Conservation (phyloP, 805 yeast genomes). For the Yamadazyma paraphyllophila region DNA sequence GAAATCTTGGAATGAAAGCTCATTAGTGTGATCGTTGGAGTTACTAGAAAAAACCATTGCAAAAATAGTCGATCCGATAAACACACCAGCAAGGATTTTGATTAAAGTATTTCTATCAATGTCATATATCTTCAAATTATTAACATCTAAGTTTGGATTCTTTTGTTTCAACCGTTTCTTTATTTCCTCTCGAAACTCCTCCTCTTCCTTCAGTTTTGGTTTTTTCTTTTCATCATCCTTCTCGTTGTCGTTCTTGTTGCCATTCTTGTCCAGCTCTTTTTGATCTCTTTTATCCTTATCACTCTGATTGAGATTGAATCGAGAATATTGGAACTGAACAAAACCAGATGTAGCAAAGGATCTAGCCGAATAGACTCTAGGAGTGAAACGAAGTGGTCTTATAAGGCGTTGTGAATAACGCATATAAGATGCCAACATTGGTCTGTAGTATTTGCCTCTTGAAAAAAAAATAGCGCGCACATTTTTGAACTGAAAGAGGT, state of each 20-base stretch:
- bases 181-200: constrained; percentile 33
- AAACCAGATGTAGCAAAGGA: neutral
- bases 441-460: neutral
- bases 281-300: constrained; percentile 4
- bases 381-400: neutral
- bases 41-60: constrained; percentile 11
- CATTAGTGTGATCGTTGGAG: constrained; percentile 20
- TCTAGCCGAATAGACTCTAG: neutral
- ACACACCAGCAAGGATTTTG: constrained; percentile 19
- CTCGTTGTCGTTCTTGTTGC: constrained; percentile 5
- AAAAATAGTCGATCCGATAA: constrained; percentile 18
- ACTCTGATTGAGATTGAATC: neutral
- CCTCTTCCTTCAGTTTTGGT: constrained; percentile 30
- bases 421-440: constrained; percentile 6
- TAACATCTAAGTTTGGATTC: constrained; percentile 25
- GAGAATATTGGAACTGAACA: constrained; percentile 1
- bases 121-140: constrained; percentile 31
- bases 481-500: too few species aligned
- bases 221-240: constrained; percentile 16
- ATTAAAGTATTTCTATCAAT: constrained; percentile 18
- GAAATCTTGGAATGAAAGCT: constrained; percentile 75
- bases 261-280: constrained; percentile 4
- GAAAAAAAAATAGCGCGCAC: constrained; percentile 5
- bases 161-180: constrained; percentile 29
- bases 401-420: constrained; percentile 2